These are phyloP conservation scores for Lepidium aucheri DNA, from an alignment of 345 rosid species.

Conservation along the genomic window DNA sequence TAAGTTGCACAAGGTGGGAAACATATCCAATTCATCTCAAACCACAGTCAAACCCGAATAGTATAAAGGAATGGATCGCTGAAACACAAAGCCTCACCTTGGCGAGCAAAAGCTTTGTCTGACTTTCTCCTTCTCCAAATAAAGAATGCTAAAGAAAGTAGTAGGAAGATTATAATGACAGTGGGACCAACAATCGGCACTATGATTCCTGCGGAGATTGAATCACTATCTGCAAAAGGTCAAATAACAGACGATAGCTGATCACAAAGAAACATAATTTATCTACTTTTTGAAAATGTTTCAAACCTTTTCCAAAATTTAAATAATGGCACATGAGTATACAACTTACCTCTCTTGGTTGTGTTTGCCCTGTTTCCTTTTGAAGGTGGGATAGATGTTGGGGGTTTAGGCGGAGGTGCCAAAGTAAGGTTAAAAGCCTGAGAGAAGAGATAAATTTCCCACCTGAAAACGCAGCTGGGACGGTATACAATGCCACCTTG, in stretches of 20 bases:
- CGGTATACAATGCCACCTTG: constrained; percentile 1
- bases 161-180: not conserved
- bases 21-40: not conserved
- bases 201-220: not conserved
- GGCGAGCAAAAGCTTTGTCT: not conserved
- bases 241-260: not conserved
- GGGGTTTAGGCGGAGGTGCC: not conserved
- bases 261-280: not conserved
- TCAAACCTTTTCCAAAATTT: not conserved
- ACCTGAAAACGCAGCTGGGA: constrained; percentile 9
- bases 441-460: not conserved
- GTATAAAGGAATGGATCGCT: not conserved
- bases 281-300: not conserved
- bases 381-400: not conserved
- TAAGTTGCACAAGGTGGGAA: not conserved
- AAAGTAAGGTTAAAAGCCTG: not conserved
- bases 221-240: not conserved
- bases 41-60: not conserved
- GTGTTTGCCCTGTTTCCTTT: not conserved
- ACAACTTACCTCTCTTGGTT: constrained; percentile 1
- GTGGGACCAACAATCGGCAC: not conserved
- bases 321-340: not conserved
- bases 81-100: not conserved
- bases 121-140: not conserved
- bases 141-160: not conserved